Evolutionary conservation across 306 rosid species (phyloP).

Genomic region (Citrullus mucosospermus): DNA sequence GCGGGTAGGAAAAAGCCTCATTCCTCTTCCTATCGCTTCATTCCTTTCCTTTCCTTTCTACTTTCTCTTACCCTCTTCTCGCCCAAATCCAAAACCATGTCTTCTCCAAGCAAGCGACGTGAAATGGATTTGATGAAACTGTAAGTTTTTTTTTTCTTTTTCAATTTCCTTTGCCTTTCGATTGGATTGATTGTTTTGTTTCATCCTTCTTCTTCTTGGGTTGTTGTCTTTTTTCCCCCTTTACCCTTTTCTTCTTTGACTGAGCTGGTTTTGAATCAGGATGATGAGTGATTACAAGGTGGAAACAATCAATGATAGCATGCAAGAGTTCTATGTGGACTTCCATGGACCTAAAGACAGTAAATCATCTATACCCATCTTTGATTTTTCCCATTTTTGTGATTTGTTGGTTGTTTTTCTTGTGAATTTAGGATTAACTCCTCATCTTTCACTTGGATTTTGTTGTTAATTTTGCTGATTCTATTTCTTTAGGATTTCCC

Average conservation of each 20-base stretch:
- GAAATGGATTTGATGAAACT: slow-evolving; percentile 94
- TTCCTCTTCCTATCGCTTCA: not conserved
- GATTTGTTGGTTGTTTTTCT: not conserved
- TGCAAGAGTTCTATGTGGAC: slow-evolving; percentile 68
- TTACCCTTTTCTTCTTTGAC: slow-evolving; percentile 11
- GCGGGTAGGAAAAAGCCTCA: not conserved
- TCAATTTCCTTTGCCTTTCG: not conserved
- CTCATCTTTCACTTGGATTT: not conserved
- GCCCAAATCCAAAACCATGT: slow-evolving; percentile 27
- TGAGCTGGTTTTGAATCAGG: slow-evolving; percentile 32
- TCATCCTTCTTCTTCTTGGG: not conserved
- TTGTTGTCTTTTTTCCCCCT: not conserved
- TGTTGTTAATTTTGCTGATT: not conserved
- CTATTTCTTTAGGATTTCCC: not conserved
- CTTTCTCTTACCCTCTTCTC: not conserved
- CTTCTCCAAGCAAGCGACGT: slow-evolving; percentile 80
- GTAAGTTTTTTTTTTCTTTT: slow-evolving; percentile 21
- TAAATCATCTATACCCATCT: slow-evolving; percentile 23
- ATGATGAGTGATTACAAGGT: slow-evolving; percentile 91
- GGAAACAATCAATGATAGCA: slow-evolving; percentile 64
- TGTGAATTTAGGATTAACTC: not conserved
- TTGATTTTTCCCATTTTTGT: not conserved
- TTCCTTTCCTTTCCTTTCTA: not conserved
- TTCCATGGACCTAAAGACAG: slow-evolving; percentile 78
- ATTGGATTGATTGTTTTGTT: not conserved